Percentiles rank a stretch among this genome's conserved stretches.
Conservation (phyloP, 805 yeast species). For the Myxozyma mucilagina region DNA sequence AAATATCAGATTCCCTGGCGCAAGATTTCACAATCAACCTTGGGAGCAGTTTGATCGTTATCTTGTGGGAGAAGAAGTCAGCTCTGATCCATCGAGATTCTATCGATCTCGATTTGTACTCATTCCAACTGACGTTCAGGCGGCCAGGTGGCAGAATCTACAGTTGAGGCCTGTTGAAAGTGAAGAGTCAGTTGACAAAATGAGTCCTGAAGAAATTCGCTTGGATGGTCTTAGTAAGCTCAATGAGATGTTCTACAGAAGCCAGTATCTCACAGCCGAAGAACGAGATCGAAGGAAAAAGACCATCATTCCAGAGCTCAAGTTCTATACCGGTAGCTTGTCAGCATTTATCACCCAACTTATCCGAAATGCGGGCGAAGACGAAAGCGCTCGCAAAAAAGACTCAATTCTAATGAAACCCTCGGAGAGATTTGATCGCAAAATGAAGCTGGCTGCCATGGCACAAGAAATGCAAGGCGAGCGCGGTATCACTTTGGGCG, state of each 20-base stretch:
- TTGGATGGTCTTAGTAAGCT: slow-evolving; percentile 81
- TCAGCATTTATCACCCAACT: slow-evolving; percentile 62
- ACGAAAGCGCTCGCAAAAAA: slow-evolving; percentile 38
- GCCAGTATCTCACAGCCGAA: slow-evolving; percentile 50
- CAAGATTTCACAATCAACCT: slow-evolving; percentile 50
- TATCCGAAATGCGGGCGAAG: slow-evolving; percentile 45
- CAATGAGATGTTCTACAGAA: slow-evolving; percentile 61
- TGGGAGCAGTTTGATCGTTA: slow-evolving; percentile 93
- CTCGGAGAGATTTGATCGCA: slow-evolving; percentile 48
- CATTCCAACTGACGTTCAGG: slow-evolving; percentile 71
- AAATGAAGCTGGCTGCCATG: slow-evolving; percentile 53
- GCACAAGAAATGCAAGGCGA: slow-evolving; percentile 63
- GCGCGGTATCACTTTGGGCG: slow-evolving; percentile 65
- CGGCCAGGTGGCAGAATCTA: slow-evolving; percentile 43
- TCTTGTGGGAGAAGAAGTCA: slow-evolving; percentile 81
- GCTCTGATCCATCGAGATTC: slow-evolving; percentile 53
- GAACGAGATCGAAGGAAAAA: slow-evolving; percentile 41
- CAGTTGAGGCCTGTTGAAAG: slow-evolving; percentile 11
- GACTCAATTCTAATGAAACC: slow-evolving; percentile 42
- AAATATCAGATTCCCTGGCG: slow-evolving; percentile 55
- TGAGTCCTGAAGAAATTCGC: slow-evolving; percentile 82
- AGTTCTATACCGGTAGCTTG: slow-evolving; percentile 84
- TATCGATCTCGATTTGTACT: slow-evolving; percentile 81
- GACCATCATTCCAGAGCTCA: slow-evolving; percentile 69
- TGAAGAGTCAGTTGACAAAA: slow-evolving; percentile 47